Base-by-base conservation (phyloP, 129 eudicot genomes). In the Saussurea involucrata region DNA sequence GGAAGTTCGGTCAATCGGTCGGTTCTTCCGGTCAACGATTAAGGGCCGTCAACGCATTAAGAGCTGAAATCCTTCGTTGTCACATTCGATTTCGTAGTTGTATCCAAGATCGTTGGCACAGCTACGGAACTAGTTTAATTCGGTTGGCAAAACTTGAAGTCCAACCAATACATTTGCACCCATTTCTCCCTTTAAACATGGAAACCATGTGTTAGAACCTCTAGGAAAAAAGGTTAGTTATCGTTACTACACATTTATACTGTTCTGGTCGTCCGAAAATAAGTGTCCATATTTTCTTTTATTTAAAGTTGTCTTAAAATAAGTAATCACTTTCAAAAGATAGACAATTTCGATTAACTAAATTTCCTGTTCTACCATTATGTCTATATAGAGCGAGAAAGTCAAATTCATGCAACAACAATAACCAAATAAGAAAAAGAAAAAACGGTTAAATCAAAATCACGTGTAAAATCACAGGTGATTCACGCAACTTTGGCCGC, bases 121-220 rank as follows among this genome's bases (percentile, higher is more conserved):
- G 10, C 24, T 55, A 10, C 60, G 77, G 61, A 90, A 93, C 87
- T 87, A 95, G 21, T 76, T 80, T 75, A 88, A 80, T 83, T 93
- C 88, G 0, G 53, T 53, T 0, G 27, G n/a, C 31, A 90, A 71
- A 13, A 93, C 89, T 85, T 90, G 98, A 74, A 93, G 88, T 32
- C 96, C 91, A 20, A 90, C 92, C 70, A 93, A 72, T 70, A 93
- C 95, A 81, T 93, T 90, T 6, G 96, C 98, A 72, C 96, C 96
- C 0, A 89, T 33, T 76, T 89, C 92, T 79, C 97, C 97, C 97
- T 92, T 24, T 53, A 49, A 49, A 24, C n/a, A 76, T 20, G 24
- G 24, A 69, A 69, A 71, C 22, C 4, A 2, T 0, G 21, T 3
- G 25, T 63, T 63, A 63, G 69, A 32, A 58, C 34, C 49, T 24